Base-by-base conservation (phyloP, 1,284 basidiomycete genomes). In the Ganoderma leucocontextum region DNA sequence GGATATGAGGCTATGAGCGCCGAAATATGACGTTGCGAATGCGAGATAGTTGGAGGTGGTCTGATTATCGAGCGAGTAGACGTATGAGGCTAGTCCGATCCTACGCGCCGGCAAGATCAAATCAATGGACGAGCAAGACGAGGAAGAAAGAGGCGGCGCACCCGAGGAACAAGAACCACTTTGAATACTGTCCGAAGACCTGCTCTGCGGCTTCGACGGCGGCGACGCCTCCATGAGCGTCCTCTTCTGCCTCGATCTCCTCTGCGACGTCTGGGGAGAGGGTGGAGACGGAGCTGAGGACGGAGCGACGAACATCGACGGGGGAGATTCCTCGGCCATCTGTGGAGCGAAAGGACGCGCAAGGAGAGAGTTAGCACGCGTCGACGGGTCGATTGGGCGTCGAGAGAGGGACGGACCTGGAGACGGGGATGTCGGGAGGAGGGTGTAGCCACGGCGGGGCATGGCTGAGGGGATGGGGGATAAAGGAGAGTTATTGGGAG, bases 41-140 rank as follows among this genome's bases (percentile, higher is more conserved):
- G 84, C 78, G 35, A 91, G 86, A 77, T 92, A 93, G 64, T 84
- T 86, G 74, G 82, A 90, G 3, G 91, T 93, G 12, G 91, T 93
- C 60, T 85, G 83, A 60, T 87, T 84, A 72, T 94, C 92, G 12
- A 94, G 82, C 0, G 91, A 91, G 78, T 94, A 94, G 71, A 93
- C 89, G 77, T 94, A 94, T 1, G 91, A 86, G 0, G 90, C 89
- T 3, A 93, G 84, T 36, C 84, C 91, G 66, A 94, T 81, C 64
- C 90, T 91, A 52, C 22, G 15, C 42, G 53, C 13, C 4, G 15
- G 39, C 38, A 17, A 15, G 49, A 39, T 8, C 33, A 17, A 7
- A 25, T 25, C 29, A 7, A 42, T 19, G 22, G 10, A 22, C 47
- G 36, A 3, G 35, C 36, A 25, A 25, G 47, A 55, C 9, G 8